These are phyloP conservation scores for Cyberlindnera samutprakarnensis DNA, from an alignment of 805 yeast genomes.

Conservation along the genomic window DNA sequence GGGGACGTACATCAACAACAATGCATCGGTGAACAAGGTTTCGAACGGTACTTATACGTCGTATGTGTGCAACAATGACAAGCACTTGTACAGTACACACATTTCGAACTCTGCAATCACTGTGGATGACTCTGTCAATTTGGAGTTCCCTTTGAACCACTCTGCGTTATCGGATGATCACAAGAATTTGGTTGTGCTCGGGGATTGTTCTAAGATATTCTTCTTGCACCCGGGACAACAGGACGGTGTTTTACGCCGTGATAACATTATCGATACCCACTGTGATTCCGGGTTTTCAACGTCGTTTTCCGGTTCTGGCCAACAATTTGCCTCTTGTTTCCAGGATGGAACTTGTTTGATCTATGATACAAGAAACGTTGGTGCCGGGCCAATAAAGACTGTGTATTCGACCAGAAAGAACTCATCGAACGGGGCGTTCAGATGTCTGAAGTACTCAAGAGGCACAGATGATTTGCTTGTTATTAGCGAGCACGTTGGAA, in stretches of 20 bases:
- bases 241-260: conserved; percentile 21
- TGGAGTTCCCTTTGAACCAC: conserved; percentile 68
- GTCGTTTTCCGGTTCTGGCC: conserved; percentile 68
- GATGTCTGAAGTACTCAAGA: conserved; percentile 53
- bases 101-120: conserved; percentile 41
- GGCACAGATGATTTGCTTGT: conserved; percentile 71
- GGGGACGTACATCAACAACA: conserved; percentile 81
- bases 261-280: conserved; percentile 41
- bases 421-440: conserved; percentile 53
- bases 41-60: conserved; percentile 43
- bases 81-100: conserved; percentile 57
- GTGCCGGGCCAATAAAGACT: conserved; percentile 40
- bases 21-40: conserved; percentile 48
- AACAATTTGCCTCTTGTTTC: conserved; percentile 69
- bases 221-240: conserved; percentile 35
- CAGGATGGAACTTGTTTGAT: conserved; percentile 79
- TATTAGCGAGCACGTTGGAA: conserved; percentile 77
- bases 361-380: conserved; percentile 65
- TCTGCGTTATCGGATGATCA: conserved; percentile 61
- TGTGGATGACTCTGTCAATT: conserved; percentile 34
- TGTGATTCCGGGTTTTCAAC: conserved; percentile 83
- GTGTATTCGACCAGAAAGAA: conserved; percentile 54
- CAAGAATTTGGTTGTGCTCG: conserved; percentile 56
- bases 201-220: conserved; percentile 67
- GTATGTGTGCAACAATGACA: conserved; percentile 79